Evolutionary conservation across 1,284 basidiomycete species (phyloP), one percentile per base, ranked within the genome.

Genomic region (Trichosporon coremiiforme): DNA sequence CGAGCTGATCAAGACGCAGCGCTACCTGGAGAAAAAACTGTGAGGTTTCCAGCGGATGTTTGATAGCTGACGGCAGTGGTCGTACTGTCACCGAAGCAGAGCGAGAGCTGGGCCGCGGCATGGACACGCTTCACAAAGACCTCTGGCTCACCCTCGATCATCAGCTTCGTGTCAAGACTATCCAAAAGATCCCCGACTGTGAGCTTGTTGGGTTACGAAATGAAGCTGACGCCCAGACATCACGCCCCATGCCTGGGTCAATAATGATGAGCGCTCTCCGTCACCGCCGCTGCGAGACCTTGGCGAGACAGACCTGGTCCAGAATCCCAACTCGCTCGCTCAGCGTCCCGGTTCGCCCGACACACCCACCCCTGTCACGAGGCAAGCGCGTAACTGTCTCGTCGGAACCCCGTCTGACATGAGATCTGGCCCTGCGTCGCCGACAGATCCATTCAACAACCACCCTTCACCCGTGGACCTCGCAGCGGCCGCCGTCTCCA

Each of bases 11-110:
- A 33, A 57, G 33, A 66, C 65, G 33, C 65, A 55, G 50, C n/a
- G 25, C 20, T 66, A 66, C 50, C 33, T 66, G 12, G n/a, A 66
- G 31, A 66, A 60, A 53, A 38, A 33, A 4, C 20, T 33, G 65
- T 66, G 20, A 57, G 53, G 31, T 41, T 17, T 17, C 29, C 25
- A 25, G n/a, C n/a, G 0, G 4, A n/a, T 8, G 29, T 9, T 5
- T 20, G 5, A 1, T 0, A 35, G 65, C 65, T 66, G 31, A 66
- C 47, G 31, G 10, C 65, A 66, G 65, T 15, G 25, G 31, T 3
- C 65, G 65, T 33, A 38, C 47, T 12, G 29, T 66, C 31, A 33
- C 31, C 3, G 20, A 33, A 0, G 65, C 17, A 3, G 65, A 66
- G 50, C 33, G 15, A 22, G 20, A 66, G 25, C 22, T 66, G 25